Evolutionary conservation across 1,284 basidiomycete species (phyloP).

Genomic region (Heterobasidion occidentale): DNA sequence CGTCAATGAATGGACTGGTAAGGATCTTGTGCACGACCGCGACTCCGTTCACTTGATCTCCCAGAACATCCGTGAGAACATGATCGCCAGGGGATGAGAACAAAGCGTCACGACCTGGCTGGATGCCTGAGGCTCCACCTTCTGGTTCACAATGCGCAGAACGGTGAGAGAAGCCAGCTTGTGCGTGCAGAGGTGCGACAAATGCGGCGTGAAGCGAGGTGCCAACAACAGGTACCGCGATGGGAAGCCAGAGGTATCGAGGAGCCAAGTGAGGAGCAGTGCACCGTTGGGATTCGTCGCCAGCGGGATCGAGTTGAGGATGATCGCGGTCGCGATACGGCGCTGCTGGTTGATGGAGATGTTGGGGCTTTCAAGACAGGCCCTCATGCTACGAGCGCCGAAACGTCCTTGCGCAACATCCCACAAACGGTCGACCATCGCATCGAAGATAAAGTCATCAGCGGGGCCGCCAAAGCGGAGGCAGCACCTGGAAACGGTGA

Average conservation of each 20-base stretch:
- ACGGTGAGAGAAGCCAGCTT: constrained; percentile 95
- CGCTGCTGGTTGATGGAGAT: constrained; percentile 87
- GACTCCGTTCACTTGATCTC: constrained; percentile 93
- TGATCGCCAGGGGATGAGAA: constrained; percentile 83
- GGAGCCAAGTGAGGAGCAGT: constrained; percentile 90
- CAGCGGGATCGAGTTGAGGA: constrained; percentile 95
- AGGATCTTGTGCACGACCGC: constrained; percentile 92
- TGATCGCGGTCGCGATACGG: constrained; percentile 89
- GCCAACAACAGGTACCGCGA: constrained; percentile 91
- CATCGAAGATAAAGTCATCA: constrained; percentile 96
- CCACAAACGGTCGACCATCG: constrained; percentile 98
- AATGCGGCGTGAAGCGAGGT: constrained; percentile 91
- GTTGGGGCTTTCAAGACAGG: constrained; percentile 87
- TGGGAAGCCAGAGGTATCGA: constrained; percentile 90
- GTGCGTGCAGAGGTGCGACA: constrained; percentile 95
- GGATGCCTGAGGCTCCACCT: constrained; percentile 80
- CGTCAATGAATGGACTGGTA: constrained; percentile 77
- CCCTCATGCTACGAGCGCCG: constrained; percentile 95
- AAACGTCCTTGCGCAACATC: constrained; percentile 95
- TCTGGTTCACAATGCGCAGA: constrained; percentile 88
- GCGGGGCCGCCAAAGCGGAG: constrained; percentile 84
- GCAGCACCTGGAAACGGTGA: constrained; percentile 58
- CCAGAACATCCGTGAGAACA: constrained; percentile 87
- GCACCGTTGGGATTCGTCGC: constrained; percentile 98
- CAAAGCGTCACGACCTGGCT: constrained; percentile 74